Base-by-base conservation (phyloP, 345 rosid species). In the Carallia pectinifolia region DNA sequence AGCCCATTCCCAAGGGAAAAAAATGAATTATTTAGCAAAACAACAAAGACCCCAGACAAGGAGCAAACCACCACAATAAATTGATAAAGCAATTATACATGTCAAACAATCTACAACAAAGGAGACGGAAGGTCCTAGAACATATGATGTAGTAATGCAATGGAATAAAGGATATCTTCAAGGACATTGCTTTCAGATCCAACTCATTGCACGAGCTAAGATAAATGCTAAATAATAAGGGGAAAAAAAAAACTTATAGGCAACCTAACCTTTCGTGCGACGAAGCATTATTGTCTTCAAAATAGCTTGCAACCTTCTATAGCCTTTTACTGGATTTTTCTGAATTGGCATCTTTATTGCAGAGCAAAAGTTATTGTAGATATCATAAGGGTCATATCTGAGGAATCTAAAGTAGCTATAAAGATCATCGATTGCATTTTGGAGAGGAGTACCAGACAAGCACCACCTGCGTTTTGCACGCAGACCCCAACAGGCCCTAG, bases 401-500 rank as follows among this genome's bases (percentile, higher is more conserved):
- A 95, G 99, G 76, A 95, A 95, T 77, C 97, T 86, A 74, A 95
- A 91, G 82, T 91, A 95, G 86, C 99, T 95, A 76, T 95, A 95
- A 23, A 95, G 96, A 77, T 95, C 99, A 62, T 95, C 99, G 4
- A 95, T 83, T 18, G 99, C 90, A 82, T 95, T 95, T 85, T 95
- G 99, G 73, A 95, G 85, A 61, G 99, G 99, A 69, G 99, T 95
- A 64, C 99, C 99, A 2, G 99, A 95, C 80, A 95, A 87, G 82
- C 99, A 95, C 99, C 99, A 95, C 73, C 99, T 82, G 29, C 96
- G 93, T 78, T 95, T 95, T 39, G 99, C 97, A 30, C 99, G 97
- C 77, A 94, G 98, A 36, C 95, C 96, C 97, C 97, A 94, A 71
- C 99, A 95, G 53, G 99, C 97, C 74, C 97, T 89, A 53, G 99